These are phyloP conservation scores for Botrytis cinerea DNA, from an alignment of 2,329 filamentous ascomycete species.

Conservation along the genomic window DNA sequence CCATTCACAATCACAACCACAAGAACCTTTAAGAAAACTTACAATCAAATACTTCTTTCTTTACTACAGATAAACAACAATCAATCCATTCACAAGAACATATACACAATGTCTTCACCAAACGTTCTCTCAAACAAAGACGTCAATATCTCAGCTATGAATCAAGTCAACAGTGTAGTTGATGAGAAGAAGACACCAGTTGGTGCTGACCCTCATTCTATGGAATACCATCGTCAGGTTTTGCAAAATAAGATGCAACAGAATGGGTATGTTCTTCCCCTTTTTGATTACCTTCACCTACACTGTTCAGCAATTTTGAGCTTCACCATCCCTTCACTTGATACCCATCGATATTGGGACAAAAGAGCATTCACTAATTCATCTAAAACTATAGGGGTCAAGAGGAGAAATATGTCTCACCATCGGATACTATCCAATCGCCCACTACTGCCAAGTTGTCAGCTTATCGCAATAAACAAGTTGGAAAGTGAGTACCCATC, in stretches of 20 bases:
- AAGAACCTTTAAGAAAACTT: not conserved
- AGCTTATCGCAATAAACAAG: slow-evolving; percentile 77
- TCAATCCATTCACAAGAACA: slow-evolving; percentile 7
- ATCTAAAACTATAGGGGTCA: slow-evolving; percentile 24
- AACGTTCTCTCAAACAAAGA: slow-evolving; percentile 67
- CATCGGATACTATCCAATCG: slow-evolving; percentile 87
- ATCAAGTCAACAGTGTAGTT: slow-evolving; percentile 30
- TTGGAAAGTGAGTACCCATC: slow-evolving; percentile 61
- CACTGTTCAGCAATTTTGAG: not conserved
- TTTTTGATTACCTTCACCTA: not conserved
- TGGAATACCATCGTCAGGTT: slow-evolving; percentile 78
- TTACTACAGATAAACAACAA: not conserved
- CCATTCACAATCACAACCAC: not conserved
- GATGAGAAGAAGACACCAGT: slow-evolving; percentile 28
- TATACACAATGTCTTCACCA: slow-evolving; percentile 50
- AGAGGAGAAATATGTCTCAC: slow-evolving; percentile 64
- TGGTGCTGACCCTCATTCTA: slow-evolving; percentile 55
- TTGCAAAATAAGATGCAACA: slow-evolving; percentile 71
- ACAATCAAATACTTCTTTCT: not conserved
- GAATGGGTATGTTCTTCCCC: slow-evolving; percentile 56
- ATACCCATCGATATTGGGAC: not conserved
- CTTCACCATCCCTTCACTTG: not conserved
- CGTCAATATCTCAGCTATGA: slow-evolving; percentile 57
- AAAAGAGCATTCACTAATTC: not conserved
- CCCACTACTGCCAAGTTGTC: slow-evolving; percentile 82